Percentiles rank a stretch among this genome's conserved stretches.
Evolutionary conservation across 163 green algal genomes (phyloP).

Genomic region (Chlamydomonas reinhardtii): DNA sequence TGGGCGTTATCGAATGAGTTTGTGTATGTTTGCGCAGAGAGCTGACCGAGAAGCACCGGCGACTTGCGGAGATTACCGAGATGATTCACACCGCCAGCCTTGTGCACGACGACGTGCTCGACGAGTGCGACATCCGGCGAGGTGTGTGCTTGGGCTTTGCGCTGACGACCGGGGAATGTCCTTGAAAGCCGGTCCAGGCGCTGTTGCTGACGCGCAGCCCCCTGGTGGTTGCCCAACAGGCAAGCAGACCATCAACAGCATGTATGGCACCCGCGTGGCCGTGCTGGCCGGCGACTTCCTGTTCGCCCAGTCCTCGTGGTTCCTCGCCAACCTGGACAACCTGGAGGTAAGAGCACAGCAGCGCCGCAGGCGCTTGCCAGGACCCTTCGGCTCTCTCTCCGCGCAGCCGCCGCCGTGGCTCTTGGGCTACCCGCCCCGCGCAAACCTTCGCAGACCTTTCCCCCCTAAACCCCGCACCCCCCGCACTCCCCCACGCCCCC

Average conservation of each 20-base stretch:
- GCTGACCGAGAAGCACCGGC: slow-evolving; percentile 87
- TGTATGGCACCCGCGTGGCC: slow-evolving; percentile 95
- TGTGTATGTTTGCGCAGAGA: slow-evolving; percentile 71
- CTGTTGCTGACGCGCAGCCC: too few relatives aligned
- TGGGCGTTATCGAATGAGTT: too few relatives aligned
- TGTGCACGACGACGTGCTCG: slow-evolving; percentile 99
- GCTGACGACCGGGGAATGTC: too few relatives aligned
- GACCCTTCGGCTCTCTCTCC: background rate
- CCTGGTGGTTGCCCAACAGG: slow-evolving; percentile 64
- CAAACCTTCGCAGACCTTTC: too few relatives aligned
- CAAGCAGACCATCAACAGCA: slow-evolving; percentile 93
- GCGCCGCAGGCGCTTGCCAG: background rate
- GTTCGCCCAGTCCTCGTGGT: slow-evolving; percentile 98
- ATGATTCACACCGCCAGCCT: slow-evolving; percentile 99
- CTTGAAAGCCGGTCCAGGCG: too few relatives aligned
- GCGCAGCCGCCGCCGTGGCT: too few relatives aligned
- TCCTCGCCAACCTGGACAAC: slow-evolving; percentile 97
- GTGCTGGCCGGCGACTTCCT: slow-evolving; percentile 98
- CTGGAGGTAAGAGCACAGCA: slow-evolving; percentile 82
- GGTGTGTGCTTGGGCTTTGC: slow-evolving; percentile 59
- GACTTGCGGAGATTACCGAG: slow-evolving; percentile 97
- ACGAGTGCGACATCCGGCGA: slow-evolving; percentile 91
- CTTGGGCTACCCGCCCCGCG: too few relatives aligned
- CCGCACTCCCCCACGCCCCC: too few relatives aligned
- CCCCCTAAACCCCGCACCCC: too few relatives aligned